A percentile compares a stretch with the other conserved stretches of the same genome.
Conservation (phyloP, 768 basidiomycete species). For the Rhizopogon vulgaris region DNA sequence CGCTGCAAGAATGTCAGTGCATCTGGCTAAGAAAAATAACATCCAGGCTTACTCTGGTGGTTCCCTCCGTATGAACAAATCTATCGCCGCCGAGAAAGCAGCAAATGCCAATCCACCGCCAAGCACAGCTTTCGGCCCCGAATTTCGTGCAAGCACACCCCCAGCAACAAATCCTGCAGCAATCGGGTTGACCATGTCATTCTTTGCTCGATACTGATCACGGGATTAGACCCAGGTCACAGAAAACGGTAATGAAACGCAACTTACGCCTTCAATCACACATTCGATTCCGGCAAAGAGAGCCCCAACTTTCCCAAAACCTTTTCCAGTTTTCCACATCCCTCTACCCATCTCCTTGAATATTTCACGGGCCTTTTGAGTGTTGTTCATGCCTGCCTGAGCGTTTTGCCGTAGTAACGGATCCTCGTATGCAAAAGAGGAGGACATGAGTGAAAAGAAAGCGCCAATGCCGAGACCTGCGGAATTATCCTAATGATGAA, state of each 20-base stretch:
- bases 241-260: neutral
- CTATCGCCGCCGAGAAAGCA: conserved; percentile 89
- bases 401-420: conserved; percentile 68
- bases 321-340: conserved; percentile 87
- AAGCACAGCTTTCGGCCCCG: conserved; percentile 82
- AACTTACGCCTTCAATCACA: conserved; percentile 85
- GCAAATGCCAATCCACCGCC: conserved; percentile 90
- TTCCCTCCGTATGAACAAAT: conserved; percentile 73
- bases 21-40: neutral
- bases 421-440: conserved; percentile 94
- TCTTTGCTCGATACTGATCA: conserved; percentile 86
- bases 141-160: conserved; percentile 79
- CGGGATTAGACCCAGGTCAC: conserved; percentile 1
- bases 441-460: conserved; percentile 94
- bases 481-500: neutral
- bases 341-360: conserved; percentile 93
- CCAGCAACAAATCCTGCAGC: conserved; percentile 86
- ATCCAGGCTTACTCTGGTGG: conserved; percentile 58
- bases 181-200: conserved; percentile 90
- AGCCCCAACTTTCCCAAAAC: conserved; percentile 92
- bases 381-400: conserved; percentile 48
- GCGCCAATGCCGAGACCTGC: conserved; percentile 88
- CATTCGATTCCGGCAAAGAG: conserved; percentile 95
- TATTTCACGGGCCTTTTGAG: conserved; percentile 77
- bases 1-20: neutral